A percentile compares a stretch with the other conserved stretches of the same genome.
Evolutionary conservation across 2,329 filamentous ascomycete genomes (phyloP).

Genomic region (Knufia fluminis): DNA sequence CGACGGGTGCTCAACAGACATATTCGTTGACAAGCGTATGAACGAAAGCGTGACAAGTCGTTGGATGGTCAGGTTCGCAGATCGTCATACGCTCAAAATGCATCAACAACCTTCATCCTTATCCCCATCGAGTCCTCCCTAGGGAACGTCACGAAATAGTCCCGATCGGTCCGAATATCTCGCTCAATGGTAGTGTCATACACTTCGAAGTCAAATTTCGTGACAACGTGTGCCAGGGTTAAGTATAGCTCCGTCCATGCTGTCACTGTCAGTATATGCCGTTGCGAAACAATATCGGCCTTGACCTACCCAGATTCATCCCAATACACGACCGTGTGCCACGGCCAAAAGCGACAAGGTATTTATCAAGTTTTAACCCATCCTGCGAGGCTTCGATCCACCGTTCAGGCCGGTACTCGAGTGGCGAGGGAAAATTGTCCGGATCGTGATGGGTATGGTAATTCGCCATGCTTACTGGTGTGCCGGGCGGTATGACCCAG

Average conservation of each 20-base stretch:
- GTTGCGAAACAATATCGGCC: not conserved
- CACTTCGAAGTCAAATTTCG: conserved; percentile 14
- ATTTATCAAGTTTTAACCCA: not conserved
- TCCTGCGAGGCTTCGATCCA: conserved; percentile 9
- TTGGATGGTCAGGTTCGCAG: no score
- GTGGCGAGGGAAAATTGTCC: not conserved
- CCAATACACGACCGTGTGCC: conserved; percentile 1
- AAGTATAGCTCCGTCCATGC: conserved; percentile 17
- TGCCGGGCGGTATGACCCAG: conserved; percentile 25
- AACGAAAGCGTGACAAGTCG: no score
- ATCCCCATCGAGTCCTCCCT: conserved; percentile 9
- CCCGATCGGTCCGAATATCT: conserved; percentile 14
- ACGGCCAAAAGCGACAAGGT: not conserved
- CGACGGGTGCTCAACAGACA: no score
- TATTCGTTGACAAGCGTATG: no score
- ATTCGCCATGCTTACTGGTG: conserved; percentile 16
- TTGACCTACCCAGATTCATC: not conserved
- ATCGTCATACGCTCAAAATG: no score
- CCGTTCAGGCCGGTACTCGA: conserved; percentile 12
- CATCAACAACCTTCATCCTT: not conserved
- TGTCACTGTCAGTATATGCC: conserved; percentile 5
- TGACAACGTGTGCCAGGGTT: conserved; percentile 13
- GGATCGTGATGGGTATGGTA: conserved; percentile 19
- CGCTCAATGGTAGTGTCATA: conserved; percentile 15
- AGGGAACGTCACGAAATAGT: conserved; percentile 15